A percentile compares a stretch with the other conserved stretches of the same genome.
Evolutionary conservation across 208 protist species (phyloP).

Genomic region (Phytomonas sp.): DNA sequence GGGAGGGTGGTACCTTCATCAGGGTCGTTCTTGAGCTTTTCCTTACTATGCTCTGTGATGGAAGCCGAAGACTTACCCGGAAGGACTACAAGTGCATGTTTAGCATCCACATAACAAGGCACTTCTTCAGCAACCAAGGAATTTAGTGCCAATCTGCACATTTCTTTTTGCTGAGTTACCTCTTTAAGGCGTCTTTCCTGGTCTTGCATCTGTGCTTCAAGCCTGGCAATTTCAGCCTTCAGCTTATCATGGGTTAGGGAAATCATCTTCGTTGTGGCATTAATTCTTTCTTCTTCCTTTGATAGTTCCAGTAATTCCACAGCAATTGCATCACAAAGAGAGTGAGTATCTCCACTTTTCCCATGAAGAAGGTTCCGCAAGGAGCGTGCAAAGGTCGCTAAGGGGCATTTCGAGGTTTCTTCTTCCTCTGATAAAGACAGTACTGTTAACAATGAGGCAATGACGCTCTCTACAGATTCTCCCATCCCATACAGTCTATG

Average conservation of each 20-base stretch:
- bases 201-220: conserved; percentile 70
- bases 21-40: conserved; percentile 22
- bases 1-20: conserved; percentile 21
- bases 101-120: conserved; percentile 27
- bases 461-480: conserved; percentile 29
- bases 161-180: conserved; percentile 55
- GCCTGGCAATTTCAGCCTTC: conserved; percentile 58
- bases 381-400: conserved; percentile 51
- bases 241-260: conserved; percentile 68
- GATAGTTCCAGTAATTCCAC: conserved; percentile 44
- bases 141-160: conserved; percentile 74
- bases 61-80: conserved; percentile 7
- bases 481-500: conserved; percentile 2
- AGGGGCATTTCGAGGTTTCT: conserved; percentile 25
- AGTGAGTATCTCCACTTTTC: not conserved
- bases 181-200: conserved; percentile 45
- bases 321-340: conserved; percentile 49
- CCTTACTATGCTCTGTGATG: conserved; percentile 22
- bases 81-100: conserved; percentile 9
- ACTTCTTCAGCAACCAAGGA: conserved; percentile 53
- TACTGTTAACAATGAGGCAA: conserved; percentile 52
- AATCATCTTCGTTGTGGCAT: conserved; percentile 31
- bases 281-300: conserved; percentile 68
- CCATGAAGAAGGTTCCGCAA: conserved; percentile 20
- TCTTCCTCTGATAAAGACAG: conserved; percentile 44